Evolutionary conservation across 1,284 basidiomycete species (phyloP).

Genomic region (Trametes versicolor): DNA sequence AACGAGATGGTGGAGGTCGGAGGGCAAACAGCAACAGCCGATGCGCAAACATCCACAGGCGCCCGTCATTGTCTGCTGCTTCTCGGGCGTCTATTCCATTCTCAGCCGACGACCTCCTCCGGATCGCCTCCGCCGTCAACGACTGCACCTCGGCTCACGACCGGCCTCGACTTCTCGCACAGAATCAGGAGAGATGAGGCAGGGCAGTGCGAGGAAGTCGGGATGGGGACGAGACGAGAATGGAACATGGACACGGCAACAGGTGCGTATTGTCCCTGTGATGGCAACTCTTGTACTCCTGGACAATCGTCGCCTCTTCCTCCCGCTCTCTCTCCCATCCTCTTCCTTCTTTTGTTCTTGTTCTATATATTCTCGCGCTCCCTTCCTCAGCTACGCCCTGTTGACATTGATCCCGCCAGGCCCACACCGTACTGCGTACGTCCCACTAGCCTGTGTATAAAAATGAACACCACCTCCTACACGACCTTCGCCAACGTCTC

Average conservation of each 20-base stretch:
- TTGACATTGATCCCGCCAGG: constrained; percentile 1
- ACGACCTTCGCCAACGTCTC: neutral
- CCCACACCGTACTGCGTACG: constrained; percentile 1
- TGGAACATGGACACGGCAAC: neutral
- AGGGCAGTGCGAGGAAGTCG: neutral
- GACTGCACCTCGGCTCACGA: neutral
- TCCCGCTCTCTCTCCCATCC: neutral
- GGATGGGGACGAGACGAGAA: neutral
- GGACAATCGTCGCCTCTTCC: neutral
- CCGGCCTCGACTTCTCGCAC: neutral
- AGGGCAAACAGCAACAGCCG: neutral
- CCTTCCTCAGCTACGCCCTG: neutral
- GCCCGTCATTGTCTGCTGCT: neutral
- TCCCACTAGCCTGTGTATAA: neutral
- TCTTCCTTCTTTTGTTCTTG: constrained; percentile 5
- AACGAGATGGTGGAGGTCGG: neutral
- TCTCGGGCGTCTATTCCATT: neutral
- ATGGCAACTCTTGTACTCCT: constrained; percentile 9
- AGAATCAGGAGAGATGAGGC: too few species aligned
- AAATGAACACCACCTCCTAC: neutral
- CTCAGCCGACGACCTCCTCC: neutral
- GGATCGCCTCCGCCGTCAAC: neutral
- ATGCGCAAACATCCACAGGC: neutral
- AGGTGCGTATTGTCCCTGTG: constrained; percentile 2
- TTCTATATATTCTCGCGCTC: constrained; percentile 1